Evolutionary conservation across 2,329 filamentous ascomycete genomes (phyloP), one percentile per base, ranked within the genome.

Genomic region (Cladosporium sp.): DNA sequence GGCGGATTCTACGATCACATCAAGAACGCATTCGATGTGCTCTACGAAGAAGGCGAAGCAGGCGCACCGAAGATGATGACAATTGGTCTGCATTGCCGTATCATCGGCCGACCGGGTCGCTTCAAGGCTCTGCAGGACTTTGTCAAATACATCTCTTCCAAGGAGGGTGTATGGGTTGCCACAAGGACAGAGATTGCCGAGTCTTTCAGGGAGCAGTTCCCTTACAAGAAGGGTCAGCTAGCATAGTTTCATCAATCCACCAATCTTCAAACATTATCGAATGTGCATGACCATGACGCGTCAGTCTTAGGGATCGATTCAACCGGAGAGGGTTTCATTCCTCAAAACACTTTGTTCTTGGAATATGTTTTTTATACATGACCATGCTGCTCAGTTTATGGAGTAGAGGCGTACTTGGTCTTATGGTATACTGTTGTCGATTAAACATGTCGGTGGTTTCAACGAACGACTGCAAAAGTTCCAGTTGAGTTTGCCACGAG

Each of bases 31-130:
- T 86, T 86, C 61, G 84, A 86, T 69, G 80, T 83, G 21, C 70
- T 86, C 34, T 85, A 85, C 65, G 82, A 82, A 32, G 83, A 85
- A 67, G 83, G 83, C 0, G 72, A 78, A 60, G 77, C 77, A 13
- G 83, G 83, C 0, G 73, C 73, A 68, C 82, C 82, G 5, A 85
- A 84, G 74, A 85, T 85, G 84, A 86, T 86, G 84, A 86, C 84
- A 0, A 79, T 86, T 26, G 83, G 81, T 1, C 71, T 86, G 28
- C 84, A 86, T 70, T 85, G 82, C 67, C 78, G 83, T 7, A 83
- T 84, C 63, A 80, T 83, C 39, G 84, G 84, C 0, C 79, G 82
- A 36, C 84, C 84, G 0, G 84, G 82, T 4, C 76, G 84, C 1
- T 83, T 83, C 66, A 79, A 77, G 54, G 84, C 84, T 1, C 70